A percentile compares a stretch with the other conserved stretches of the same genome.
Evolutionary conservation across 768 basidiomycete species (phyloP).

Genomic region (Agrocybe pediades): DNA sequence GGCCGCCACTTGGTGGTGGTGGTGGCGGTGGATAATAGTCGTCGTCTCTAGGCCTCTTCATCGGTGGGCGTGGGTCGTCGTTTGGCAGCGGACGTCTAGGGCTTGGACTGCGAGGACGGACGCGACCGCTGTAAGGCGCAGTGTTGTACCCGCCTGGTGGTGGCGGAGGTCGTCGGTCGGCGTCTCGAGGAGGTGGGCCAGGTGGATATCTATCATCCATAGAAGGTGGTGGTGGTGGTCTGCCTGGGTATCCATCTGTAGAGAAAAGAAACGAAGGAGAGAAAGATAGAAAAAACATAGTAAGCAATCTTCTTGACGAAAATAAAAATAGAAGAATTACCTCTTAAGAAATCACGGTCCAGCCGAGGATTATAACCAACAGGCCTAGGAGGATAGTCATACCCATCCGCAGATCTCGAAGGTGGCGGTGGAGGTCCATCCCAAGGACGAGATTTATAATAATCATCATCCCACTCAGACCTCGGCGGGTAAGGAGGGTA

Average conservation of each 20-base stretch:
- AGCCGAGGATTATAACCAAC: constrained; percentile 43
- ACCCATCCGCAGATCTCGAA: constrained; percentile 38
- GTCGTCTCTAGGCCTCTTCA: constrained; percentile 50
- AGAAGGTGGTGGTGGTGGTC: constrained; percentile 9
- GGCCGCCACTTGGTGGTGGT: constrained; percentile 24
- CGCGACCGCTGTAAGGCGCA: constrained; percentile 33
- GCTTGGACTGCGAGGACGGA: constrained; percentile 49
- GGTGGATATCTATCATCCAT: constrained; percentile 21
- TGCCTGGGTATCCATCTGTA: constrained; percentile 19
- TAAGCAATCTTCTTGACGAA: too few relatives aligned
- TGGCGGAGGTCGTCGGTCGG: constrained; percentile 22
- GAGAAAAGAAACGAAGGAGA: not conserved
- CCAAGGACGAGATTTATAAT: constrained; percentile 36
- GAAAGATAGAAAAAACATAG: constrained; percentile 1
- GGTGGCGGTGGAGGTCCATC: constrained; percentile 38
- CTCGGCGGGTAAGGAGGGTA: constrained; percentile 16
- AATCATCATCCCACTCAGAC: constrained; percentile 37
- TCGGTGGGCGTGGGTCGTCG: constrained; percentile 45
- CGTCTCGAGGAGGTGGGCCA: constrained; percentile 23
- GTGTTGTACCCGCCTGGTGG: constrained; percentile 15
- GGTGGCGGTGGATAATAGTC: constrained; percentile 35
- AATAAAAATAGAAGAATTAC: constrained; percentile 10
- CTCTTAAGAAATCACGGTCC: constrained; percentile 34
- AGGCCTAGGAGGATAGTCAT: constrained; percentile 29
- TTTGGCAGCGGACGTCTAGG: constrained; percentile 34